Conservation (phyloP, 2,329 filamentous ascomycete genomes). For the Pezicula neosporulosa region DNA sequence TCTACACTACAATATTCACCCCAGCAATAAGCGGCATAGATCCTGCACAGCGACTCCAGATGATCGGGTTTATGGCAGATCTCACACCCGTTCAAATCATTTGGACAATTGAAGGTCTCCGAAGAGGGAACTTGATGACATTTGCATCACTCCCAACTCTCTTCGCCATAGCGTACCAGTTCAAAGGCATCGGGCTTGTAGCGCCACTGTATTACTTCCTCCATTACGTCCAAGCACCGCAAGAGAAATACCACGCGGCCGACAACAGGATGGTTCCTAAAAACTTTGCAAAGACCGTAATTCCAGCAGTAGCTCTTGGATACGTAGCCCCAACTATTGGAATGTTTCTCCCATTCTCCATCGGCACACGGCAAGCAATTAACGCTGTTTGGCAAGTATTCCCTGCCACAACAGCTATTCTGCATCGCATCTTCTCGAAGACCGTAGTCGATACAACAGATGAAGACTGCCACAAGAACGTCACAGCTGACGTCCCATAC, state of each 20-base stretch:
- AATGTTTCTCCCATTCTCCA: slow-evolving; percentile 10
- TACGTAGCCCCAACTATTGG: slow-evolving; percentile 16
- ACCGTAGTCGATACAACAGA: slow-evolving; percentile 6
- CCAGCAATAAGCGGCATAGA: not conserved
- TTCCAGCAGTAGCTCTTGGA: slow-evolving; percentile 21
- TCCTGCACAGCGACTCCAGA: slow-evolving; percentile 9
- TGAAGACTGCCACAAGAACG: slow-evolving; percentile 1
- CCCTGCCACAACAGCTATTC: slow-evolving; percentile 10
- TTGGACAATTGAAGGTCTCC: slow-evolving; percentile 16
- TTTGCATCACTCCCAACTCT: slow-evolving; percentile 7
- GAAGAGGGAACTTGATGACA: slow-evolving; percentile 3
- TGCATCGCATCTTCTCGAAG: slow-evolving; percentile 8
- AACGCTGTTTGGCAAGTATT: slow-evolving; percentile 14
- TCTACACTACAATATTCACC: not conserved
- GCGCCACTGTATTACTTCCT: slow-evolving; percentile 30
- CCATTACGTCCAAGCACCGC: slow-evolving; percentile 25
- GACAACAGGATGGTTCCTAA: slow-evolving; percentile 27
- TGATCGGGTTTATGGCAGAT: slow-evolving; percentile 19
- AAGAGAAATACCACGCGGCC: slow-evolving; percentile 23
- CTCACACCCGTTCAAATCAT: slow-evolving; percentile 18
- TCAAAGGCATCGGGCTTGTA: slow-evolving; percentile 23
- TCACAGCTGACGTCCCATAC: not conserved
- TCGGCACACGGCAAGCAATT: slow-evolving; percentile 9
- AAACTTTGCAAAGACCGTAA: slow-evolving; percentile 20
- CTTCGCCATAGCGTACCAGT: slow-evolving; percentile 19